Evolutionary conservation across 306 rosid genomes (phyloP).

Genomic region (Hippophae tibetana): DNA sequence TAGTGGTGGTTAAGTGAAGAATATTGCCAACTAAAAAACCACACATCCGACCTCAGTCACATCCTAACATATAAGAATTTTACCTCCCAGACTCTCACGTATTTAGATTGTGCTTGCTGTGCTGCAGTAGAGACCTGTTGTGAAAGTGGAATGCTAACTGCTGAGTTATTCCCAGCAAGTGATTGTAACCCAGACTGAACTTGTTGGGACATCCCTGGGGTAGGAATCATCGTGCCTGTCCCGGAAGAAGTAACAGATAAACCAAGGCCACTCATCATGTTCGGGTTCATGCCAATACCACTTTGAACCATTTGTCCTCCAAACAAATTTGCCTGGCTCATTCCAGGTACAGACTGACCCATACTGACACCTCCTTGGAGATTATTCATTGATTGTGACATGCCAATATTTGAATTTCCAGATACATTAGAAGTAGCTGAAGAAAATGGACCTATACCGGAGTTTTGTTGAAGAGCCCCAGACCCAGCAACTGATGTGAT

Average conservation of each 20-base stretch:
- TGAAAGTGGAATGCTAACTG: conserved; percentile 53
- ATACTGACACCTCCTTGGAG: conserved; percentile 67
- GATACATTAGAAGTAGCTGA: conserved; percentile 56
- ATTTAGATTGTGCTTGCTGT: conserved; percentile 71
- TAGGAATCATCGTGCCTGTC: conserved; percentile 83
- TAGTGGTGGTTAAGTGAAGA: no score
- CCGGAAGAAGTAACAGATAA: conserved; percentile 80
- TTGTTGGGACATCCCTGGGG: conserved; percentile 92
- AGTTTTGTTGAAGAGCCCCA: conserved; percentile 55
- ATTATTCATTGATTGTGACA: conserved; percentile 72
- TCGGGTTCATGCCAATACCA: conserved; percentile 75
- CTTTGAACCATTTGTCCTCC: conserved; percentile 71
- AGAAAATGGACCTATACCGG: conserved; percentile 57
- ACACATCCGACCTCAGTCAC: conserved; percentile 5
- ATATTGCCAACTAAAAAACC: neutral
- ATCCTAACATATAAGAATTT: conserved; percentile 12
- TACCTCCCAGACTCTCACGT: conserved; percentile 98
- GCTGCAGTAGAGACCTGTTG: conserved; percentile 67
- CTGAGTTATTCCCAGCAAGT: conserved; percentile 47
- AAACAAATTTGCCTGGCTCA: conserved; percentile 74
- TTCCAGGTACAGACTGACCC: conserved; percentile 57
- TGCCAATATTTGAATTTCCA: conserved; percentile 67
- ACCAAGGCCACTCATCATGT: conserved; percentile 67
- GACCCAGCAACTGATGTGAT: conserved; percentile 56
- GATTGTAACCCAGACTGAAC: conserved; percentile 65